Percentiles rank a stretch among this genome's conserved stretches.
phyloP scores from a whole-genome alignment of 2,329 filamentous ascomycete species.

The Teratosphaeria viscida region DNA sequence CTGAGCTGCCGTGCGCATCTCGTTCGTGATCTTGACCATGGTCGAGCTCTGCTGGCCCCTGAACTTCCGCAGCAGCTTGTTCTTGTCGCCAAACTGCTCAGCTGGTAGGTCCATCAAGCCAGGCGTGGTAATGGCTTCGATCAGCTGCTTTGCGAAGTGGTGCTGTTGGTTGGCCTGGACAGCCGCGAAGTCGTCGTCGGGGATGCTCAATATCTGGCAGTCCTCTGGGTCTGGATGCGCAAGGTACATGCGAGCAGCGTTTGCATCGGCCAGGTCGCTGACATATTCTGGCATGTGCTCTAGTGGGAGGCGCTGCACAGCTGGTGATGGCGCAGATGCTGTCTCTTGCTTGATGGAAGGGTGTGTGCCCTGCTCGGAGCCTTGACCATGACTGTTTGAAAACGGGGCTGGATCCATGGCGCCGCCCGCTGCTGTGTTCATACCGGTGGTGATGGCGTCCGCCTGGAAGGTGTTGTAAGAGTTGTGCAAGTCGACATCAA shows the following conservation, averaged over 20 bases:
- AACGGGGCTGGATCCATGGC: background rate
- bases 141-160: background rate
- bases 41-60: background rate
- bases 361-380: background rate
- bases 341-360: background rate
- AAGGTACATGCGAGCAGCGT: background rate
- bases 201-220: background rate
- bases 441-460: background rate
- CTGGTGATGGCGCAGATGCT: background rate
- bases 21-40: background rate
- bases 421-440: background rate
- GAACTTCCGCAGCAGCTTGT: background rate
- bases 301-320: background rate
- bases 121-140: background rate
- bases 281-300: background rate
- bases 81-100: background rate
- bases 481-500: background rate
- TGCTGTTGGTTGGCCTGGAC: constrained; percentile 1
- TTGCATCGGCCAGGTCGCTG: background rate
- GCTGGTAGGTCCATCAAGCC: background rate
- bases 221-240: background rate
- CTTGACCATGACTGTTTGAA: background rate
- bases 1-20: background rate
- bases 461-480: background rate
- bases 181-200: background rate